phyloP scores from a whole-genome alignment of 257 asterid species.

The Solanum peruvianum region DNA sequence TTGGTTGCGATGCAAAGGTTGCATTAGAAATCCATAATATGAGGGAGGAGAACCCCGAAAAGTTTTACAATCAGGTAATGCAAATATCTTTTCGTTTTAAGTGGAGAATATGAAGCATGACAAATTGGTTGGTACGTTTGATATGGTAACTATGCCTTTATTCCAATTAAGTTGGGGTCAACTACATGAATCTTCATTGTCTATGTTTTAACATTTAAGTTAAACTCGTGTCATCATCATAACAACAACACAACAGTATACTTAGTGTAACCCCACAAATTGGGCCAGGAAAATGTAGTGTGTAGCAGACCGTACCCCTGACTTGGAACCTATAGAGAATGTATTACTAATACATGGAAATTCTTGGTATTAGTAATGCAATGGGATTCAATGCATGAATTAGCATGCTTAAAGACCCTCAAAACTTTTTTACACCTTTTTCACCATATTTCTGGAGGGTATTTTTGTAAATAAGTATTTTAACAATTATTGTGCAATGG shows the following conservation, averaged over 20 bases:
- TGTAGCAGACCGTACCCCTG: background rate
- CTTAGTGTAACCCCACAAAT: background rate
- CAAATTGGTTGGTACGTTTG: background rate
- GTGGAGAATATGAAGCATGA: background rate
- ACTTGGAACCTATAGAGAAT: background rate
- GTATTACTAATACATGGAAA: background rate
- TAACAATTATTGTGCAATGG: background rate
- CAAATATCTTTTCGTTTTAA: background rate
- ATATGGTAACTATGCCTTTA: background rate
- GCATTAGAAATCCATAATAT: slow-evolving; percentile 93
- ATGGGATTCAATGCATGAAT: background rate
- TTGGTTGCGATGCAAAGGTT: slow-evolving; percentile 99
- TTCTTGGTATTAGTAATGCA: background rate
- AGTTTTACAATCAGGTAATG: slow-evolving; percentile 90
- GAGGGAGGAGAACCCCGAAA: slow-evolving; percentile 98
- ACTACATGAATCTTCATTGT: background rate
- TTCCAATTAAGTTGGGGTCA: background rate
- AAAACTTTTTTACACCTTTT: background rate
- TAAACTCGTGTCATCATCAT: background rate
- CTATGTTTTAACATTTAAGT: background rate
- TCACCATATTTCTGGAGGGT: background rate
- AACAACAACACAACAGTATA: background rate
- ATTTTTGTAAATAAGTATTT: background rate
- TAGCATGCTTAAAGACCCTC: background rate
- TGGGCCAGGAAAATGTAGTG: background rate